Evolutionary conservation across 2,329 filamentous ascomycete genomes (phyloP), one percentile per base, ranked within the genome.

Genomic region (Chrysoporthe deuterocubensis): DNA sequence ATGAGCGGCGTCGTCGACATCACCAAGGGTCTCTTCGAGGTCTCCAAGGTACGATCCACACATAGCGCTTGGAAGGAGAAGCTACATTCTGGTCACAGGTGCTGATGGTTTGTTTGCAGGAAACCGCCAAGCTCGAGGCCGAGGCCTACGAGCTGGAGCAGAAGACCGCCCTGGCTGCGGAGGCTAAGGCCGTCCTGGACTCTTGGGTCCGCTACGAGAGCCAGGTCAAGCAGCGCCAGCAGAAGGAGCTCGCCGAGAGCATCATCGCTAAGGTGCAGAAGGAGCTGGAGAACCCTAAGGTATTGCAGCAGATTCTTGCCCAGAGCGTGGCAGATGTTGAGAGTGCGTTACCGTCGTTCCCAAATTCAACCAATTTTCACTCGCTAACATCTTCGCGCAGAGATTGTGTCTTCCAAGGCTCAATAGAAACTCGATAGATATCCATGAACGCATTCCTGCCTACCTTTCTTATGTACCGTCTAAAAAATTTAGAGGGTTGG

Each of bases 191-290:
- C 71, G 96, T 98, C 69, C 90, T 99, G 73, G 96, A 99, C 81
- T 97, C 94, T 68, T 99, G 96, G 96, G 94, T 98, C 73, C 92
- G 96, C 80, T 99, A 99, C 83, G 96, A 99, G 87, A 86, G 92
- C 76, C 96, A 98, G 87, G 94, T 99, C 79, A 99, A 98, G 92
- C 92, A 95, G 86, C 92, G 96, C 81, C 94, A 99, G 87, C 96
- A 99, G 89, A 91, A 88, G 83, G 96, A 99, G 88, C 89, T 99
- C 73, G 93, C 96, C 72, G 90, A 97, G 79, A 89, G 85, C 81
- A 87, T 99, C 82, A 98, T 99, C 78, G 89, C 92, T 86, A 99
- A 97, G 90, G 96, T 98, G 79, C 91, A 92, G 83, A 98, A 98
- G 90, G 95, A 98, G 88, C 90, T 99, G 69, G 93, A 97, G 88